Percentiles rank a stretch among this genome's conserved stretches.
Conservation (phyloP, 768 basidiomycete species). For the Lactarius sp. region DNA sequence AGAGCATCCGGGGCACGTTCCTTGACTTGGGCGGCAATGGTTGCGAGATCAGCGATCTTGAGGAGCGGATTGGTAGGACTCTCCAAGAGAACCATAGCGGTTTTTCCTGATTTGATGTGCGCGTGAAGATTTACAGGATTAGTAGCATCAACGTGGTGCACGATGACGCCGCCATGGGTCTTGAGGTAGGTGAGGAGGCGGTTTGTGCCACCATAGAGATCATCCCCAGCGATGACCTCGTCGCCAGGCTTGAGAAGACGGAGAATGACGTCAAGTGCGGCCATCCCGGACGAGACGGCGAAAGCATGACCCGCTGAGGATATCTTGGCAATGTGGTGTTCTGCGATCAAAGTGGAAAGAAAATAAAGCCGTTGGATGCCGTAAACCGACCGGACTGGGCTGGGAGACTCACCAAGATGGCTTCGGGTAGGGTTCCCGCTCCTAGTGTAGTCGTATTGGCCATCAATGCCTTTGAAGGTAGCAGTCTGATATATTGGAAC, state of each 20-base stretch:
- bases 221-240: constrained; percentile 93
- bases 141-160: constrained; percentile 94
- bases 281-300: constrained; percentile 96
- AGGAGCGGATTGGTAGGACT: constrained; percentile 96
- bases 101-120: constrained; percentile 64
- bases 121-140: constrained; percentile 56
- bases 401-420: constrained; percentile 71
- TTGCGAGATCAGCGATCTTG: constrained; percentile 87
- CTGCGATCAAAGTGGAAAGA: constrained; percentile 38
- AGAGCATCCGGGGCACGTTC: constrained; percentile 74
- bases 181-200: constrained; percentile 87
- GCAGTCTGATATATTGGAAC: constrained; percentile 98
- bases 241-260: constrained; percentile 93
- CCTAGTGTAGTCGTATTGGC: constrained; percentile 89
- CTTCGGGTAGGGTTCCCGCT: constrained; percentile 96
- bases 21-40: constrained; percentile 80
- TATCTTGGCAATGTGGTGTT: constrained; percentile 96
- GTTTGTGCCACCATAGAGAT: constrained; percentile 97
- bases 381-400: background rate
- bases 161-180: constrained; percentile 80
- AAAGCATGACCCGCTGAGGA: constrained; percentile 89
- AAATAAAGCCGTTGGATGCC: background rate
- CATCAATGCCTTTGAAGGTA: constrained; percentile 92
- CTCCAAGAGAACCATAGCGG: constrained; percentile 94
- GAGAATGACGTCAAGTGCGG: constrained; percentile 91